Evolutionary conservation across 345 rosid species (phyloP).

Genomic region (Euclidium syriacum): DNA sequence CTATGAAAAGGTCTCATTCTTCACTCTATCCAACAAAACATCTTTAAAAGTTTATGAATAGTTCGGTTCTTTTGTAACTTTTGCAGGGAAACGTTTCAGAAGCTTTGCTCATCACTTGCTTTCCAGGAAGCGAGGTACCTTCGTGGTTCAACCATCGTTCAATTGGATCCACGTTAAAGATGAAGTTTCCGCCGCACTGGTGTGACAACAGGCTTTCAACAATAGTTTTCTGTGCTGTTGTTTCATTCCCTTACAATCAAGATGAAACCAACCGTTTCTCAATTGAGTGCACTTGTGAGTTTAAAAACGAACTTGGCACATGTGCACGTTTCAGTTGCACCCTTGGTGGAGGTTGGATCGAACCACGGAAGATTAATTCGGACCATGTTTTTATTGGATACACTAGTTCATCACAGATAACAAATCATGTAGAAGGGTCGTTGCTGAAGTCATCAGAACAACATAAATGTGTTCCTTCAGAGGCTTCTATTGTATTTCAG

Average conservation of each 20-base stretch:
- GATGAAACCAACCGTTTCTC: neutral
- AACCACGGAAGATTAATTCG: slow-evolving; percentile 9
- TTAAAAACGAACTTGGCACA: neutral
- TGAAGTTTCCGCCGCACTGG: slow-evolving; percentile 11
- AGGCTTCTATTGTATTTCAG: slow-evolving; percentile 10
- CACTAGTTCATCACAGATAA: slow-evolving; percentile 2
- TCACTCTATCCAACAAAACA: neutral
- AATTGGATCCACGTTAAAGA: neutral
- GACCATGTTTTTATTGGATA: slow-evolving; percentile 30
- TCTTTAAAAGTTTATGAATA: neutral
- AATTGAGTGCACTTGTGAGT: slow-evolving; percentile 18
- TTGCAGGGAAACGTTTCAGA: slow-evolving; percentile 11
- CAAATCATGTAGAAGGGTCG: neutral
- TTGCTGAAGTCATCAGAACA: neutral
- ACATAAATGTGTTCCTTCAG: slow-evolving; percentile 9
- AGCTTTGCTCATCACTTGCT: slow-evolving; percentile 3
- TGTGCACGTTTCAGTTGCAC: slow-evolving; percentile 1
- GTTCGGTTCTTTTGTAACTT: neutral
- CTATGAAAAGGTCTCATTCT: slow-evolving; percentile 10
- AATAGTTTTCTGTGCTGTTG: slow-evolving; percentile 16
- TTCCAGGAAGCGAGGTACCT: slow-evolving; percentile 26
- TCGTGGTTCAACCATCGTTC: slow-evolving; percentile 18
- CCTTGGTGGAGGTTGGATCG: slow-evolving; percentile 16
- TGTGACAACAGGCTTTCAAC: slow-evolving; percentile 15
- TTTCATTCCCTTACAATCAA: neutral